Conservation (phyloP, 1,284 basidiomycete genomes). For the Rugosomyces carneus region DNA sequence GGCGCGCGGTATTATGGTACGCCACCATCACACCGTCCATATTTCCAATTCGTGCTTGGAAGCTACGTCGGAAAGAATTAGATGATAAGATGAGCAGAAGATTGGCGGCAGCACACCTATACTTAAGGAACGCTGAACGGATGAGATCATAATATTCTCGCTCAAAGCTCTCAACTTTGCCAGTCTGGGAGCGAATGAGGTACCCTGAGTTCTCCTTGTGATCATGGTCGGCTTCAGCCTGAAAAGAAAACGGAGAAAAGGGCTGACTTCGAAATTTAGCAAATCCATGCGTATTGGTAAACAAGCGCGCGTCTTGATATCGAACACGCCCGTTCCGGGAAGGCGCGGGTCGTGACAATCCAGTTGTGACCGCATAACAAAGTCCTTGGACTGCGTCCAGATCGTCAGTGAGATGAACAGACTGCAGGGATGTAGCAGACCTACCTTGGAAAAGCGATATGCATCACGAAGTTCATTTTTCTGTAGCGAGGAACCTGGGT, state of each 20-base stretch:
- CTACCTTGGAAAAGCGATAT: conserved; percentile 78
- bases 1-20: conserved; percentile 86
- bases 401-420: neutral
- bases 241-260: conserved; percentile 8
- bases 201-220: conserved; percentile 69
- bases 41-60: conserved; percentile 93
- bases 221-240: neutral
- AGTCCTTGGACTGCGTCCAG: conserved; percentile 51
- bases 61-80: conserved; percentile 42
- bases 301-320: conserved; percentile 92
- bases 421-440: conserved; percentile 10
- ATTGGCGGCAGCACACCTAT: conserved; percentile 56
- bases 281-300: conserved; percentile 83
- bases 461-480: conserved; percentile 52
- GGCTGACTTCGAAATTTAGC: conserved; percentile 69
- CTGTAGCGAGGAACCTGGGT: conserved; percentile 24
- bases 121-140: conserved; percentile 92
- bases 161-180: conserved; percentile 74
- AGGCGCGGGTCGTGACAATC: conserved; percentile 81
- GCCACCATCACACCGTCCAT: conserved; percentile 98
- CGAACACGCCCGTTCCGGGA: conserved; percentile 89
- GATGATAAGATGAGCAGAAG: neutral
- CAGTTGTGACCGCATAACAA: conserved; percentile 94
- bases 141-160: conserved; percentile 90
- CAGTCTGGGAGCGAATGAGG: conserved; percentile 57